Conservation (phyloP, 2,329 filamentous ascomycete species). For the Hypoxylon sp. region DNA sequence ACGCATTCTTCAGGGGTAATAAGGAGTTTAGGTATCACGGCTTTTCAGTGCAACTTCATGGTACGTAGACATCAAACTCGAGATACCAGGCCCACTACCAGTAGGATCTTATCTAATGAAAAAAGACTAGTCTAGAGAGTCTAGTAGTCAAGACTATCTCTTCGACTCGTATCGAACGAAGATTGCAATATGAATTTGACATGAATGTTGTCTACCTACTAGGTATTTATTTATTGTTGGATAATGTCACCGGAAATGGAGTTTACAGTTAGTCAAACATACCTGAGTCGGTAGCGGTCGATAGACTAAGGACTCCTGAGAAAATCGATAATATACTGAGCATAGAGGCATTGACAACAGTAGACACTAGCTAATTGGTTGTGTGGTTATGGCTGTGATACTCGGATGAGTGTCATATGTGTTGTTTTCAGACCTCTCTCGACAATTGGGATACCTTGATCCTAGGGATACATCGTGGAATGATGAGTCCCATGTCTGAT, state of each 20-base stretch:
- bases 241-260: not conserved
- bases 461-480: not conserved
- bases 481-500: not conserved
- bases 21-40: not conserved
- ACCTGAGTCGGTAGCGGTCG: not conserved
- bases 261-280: not conserved
- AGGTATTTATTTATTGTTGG: not conserved
- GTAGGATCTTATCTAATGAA: not conserved
- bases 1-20: conserved; percentile 3
- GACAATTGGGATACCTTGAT: not conserved
- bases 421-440: not conserved
- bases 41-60: not conserved
- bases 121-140: not conserved
- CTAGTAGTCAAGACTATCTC: not conserved
- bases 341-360: not conserved
- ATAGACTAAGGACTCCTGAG: not conserved
- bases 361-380: not conserved
- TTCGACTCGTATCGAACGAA: not conserved
- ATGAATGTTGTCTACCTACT: not conserved
- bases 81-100: not conserved
- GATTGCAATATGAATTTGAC: not conserved
- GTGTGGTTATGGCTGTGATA: not conserved
- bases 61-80: not conserved
- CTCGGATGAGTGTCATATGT: not conserved
- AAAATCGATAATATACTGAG: not conserved